These are phyloP conservation scores for Talaromyces funiculosus DNA, from an alignment of 2,329 filamentous ascomycete genomes.

Conservation along the genomic window DNA sequence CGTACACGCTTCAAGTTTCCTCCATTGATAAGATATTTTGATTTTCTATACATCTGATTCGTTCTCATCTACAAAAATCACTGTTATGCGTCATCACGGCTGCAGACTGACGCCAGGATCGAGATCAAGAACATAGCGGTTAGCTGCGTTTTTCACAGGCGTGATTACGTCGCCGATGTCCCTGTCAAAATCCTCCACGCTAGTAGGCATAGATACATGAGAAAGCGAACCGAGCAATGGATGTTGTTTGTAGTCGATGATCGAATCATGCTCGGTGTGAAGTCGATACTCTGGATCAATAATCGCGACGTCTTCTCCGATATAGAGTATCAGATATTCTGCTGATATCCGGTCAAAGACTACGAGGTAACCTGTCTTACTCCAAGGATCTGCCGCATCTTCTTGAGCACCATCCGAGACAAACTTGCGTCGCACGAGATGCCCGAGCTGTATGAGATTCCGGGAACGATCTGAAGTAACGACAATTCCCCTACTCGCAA, in stretches of 20 bases:
- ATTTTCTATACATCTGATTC: not conserved
- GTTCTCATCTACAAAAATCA: not conserved
- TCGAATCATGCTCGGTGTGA: not conserved
- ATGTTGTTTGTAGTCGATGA: not conserved
- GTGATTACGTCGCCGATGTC: slow-evolving; percentile 1
- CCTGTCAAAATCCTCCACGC: slow-evolving; percentile 6
- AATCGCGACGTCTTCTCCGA: slow-evolving; percentile 22
- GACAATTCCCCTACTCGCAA: slow-evolving; percentile 19
- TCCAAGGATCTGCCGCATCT: slow-evolving; percentile 19
- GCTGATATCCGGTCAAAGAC: slow-evolving; percentile 30
- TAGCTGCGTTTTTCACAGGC: slow-evolving; percentile 5
- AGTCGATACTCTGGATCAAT: slow-evolving; percentile 20
- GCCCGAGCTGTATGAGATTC: slow-evolving; percentile 35
- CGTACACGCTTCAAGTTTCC: not conserved
- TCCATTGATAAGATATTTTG: not conserved
- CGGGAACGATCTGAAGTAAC: slow-evolving; percentile 19
- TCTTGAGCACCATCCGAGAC: not conserved
- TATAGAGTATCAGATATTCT: slow-evolving; percentile 27
- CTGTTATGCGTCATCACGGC: slow-evolving; percentile 6
- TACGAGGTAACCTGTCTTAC: slow-evolving; percentile 32
- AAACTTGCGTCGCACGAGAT: slow-evolving; percentile 22
- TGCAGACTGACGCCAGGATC: slow-evolving; percentile 22
- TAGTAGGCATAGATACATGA: slow-evolving; percentile 7
- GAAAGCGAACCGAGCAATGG: slow-evolving; percentile 14
- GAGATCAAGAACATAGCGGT: slow-evolving; percentile 23